These are phyloP conservation scores for Magnaporthiopsis rhizophila DNA, from an alignment of 2,329 filamentous ascomycete genomes.

Conservation along the genomic window DNA sequence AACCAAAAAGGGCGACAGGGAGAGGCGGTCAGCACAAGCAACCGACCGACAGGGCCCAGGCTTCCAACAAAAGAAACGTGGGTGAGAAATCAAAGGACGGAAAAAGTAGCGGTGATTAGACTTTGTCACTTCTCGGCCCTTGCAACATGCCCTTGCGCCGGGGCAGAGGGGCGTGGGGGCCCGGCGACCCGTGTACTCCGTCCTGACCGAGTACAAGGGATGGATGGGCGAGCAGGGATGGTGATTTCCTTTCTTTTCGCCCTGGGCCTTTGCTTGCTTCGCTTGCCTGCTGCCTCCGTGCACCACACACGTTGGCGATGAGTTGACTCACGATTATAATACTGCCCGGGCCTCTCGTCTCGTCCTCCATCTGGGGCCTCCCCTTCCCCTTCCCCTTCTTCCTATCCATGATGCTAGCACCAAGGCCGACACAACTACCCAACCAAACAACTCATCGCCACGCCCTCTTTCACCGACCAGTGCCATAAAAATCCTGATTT, in stretches of 20 bases:
- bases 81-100: background rate
- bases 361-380: background rate
- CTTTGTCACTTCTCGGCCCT: constrained; percentile 5
- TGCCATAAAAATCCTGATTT: background rate
- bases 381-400: background rate
- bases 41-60: constrained; percentile 1
- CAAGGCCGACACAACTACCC: background rate
- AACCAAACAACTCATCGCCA: background rate
- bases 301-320: constrained; percentile 17
- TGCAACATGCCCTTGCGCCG: constrained; percentile 1
- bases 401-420: background rate
- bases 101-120: constrained; percentile 6
- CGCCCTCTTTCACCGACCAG: background rate
- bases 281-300: constrained; percentile 5
- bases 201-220: constrained; percentile 1
- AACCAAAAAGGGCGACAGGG: background rate
- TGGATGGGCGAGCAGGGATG: background rate
- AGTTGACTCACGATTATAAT: constrained; percentile 6
- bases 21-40: constrained; percentile 6
- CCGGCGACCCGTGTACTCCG: constrained; percentile 1
- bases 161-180: constrained; percentile 4
- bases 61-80: constrained; percentile 1
- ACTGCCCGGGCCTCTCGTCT: constrained; percentile 4
- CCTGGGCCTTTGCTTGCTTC: background rate
- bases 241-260: background rate